Base-by-base conservation (phyloP, 192 early-diverging fungal genomes). In the Gamsiella multidivaricata region DNA sequence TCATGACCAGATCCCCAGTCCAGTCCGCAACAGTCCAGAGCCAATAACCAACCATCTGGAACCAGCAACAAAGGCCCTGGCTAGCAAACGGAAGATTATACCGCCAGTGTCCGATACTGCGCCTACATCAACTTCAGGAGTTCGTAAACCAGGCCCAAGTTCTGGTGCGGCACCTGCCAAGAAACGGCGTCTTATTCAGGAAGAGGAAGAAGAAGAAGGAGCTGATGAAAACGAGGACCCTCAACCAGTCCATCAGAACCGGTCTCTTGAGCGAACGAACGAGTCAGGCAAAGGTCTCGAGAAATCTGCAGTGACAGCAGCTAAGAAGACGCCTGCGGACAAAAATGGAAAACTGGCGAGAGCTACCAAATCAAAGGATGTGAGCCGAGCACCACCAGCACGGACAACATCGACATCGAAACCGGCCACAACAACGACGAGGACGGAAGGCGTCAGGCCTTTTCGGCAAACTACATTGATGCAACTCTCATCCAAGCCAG, bases 201-300 rank as follows among this genome's bases (percentile, higher is more conserved):
- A 78, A n/a, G 73, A 78, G 34, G 42, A 18, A 20, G 65, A 78
- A 23, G 73, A 78, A 22, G 69, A 78, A 15, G 73, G 69, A 17
- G 65, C n/a, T n/a, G 65, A 78, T 28, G 73, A 78, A 22, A 78
- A 78, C 17, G 73, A 78, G 22, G 65, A 69, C 26, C 73, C 73
- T 33, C 50, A 23, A 1, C 51, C 33, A 0, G n/a, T 22, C 31
- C 50, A 43, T 54, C 18, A 41, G 17, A 55, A 47, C 9, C 29
- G 31, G 47, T 17, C 34, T 3, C 50, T 33, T 12, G n/a, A 33
- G 3, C 5, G 22, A 22, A 39, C 31, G 34, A 49, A 42, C n/a
- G 9, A 5, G 5, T 17, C 2, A 7, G 23, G 23, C 9, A 47
- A 52, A 1, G 29, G 26, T 1, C 36, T n/a, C 12, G n/a, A 37